A percentile compares a stretch with the other conserved stretches of the same genome.
Conservation (phyloP, 2,329 filamentous ascomycete genomes). For the Diaporthe ilicicola region DNA sequence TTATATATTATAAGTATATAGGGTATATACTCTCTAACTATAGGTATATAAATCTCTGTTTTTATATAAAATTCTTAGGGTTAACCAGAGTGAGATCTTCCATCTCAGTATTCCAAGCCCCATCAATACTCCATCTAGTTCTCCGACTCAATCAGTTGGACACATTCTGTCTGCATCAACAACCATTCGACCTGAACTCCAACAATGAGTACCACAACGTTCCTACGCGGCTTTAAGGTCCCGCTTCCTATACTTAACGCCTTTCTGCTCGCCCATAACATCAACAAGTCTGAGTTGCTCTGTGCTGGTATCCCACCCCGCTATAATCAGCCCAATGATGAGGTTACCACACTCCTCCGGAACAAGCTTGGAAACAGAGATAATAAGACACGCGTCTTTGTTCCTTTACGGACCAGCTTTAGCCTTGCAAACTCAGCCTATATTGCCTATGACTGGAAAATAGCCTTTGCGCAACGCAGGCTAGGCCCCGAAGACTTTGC, state of each 20-base stretch:
- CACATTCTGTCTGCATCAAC: not conserved
- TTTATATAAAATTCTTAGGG: too few species aligned
- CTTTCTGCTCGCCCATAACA: slow-evolving; percentile 10
- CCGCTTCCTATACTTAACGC: slow-evolving; percentile 14
- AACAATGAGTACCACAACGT: slow-evolving; percentile 5
- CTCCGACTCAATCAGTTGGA: not conserved
- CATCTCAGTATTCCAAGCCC: slow-evolving; percentile 13
- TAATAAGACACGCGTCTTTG: slow-evolving; percentile 19
- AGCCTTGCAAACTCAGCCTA: not conserved
- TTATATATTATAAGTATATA: too few species aligned
- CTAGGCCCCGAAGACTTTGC: not conserved
- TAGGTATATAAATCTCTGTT: too few species aligned
- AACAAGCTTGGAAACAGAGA: slow-evolving; percentile 13
- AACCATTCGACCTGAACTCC: not conserved
- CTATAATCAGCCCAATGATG: not conserved
- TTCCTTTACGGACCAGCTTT: not conserved
- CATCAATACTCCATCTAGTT: not conserved
- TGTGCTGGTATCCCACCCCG: slow-evolving; percentile 8
- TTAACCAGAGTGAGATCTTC: slow-evolving; percentile 10
- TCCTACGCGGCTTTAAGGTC: slow-evolving; percentile 21
- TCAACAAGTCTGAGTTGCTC: slow-evolving; percentile 1
- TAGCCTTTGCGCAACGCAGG: slow-evolving; percentile 8
- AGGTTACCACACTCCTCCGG: slow-evolving; percentile 9
- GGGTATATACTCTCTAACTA: too few species aligned
- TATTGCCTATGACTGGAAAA: slow-evolving; percentile 12